Percentiles rank a stretch among this genome's conserved stretches.
These are phyloP conservation scores for Leccinum aurantiacum DNA, from an alignment of 768 basidiomycete genomes.

Conservation along the genomic window DNA sequence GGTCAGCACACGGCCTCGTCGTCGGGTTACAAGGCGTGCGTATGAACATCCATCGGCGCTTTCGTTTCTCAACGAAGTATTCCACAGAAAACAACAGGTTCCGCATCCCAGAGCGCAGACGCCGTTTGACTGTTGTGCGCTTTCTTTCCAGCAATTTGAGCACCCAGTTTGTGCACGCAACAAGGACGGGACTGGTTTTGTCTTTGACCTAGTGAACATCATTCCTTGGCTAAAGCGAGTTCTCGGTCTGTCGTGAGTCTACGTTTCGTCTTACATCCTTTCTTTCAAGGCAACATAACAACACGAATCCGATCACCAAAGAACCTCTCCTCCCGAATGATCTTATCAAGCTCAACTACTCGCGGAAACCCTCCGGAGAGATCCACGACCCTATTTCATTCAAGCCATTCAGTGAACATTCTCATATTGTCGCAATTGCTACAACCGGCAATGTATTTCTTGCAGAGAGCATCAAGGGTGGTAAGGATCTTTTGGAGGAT, in stretches of 20 bases:
- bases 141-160: conserved; percentile 86
- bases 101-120: conserved; percentile 64
- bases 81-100: conserved; percentile 61
- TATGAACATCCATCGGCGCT: conserved; percentile 11
- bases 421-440: conserved; percentile 88
- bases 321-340: too few species aligned
- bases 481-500: conserved; percentile 84
- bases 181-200: conserved; percentile 72
- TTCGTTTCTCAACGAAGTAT: conserved; percentile 6
- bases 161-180: conserved; percentile 90
- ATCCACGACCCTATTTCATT: conserved; percentile 96
- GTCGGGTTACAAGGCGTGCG: conserved; percentile 67
- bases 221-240: conserved; percentile 91
- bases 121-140: conserved; percentile 89
- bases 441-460: conserved; percentile 93
- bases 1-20: conserved; percentile 85
- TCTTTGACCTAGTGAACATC: conserved; percentile 90
- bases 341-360: too few species aligned
- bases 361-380: conserved; percentile 81
- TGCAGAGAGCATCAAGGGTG: conserved; percentile 85
- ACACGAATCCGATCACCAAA: conserved; percentile 75
- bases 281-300: conserved; percentile 68
- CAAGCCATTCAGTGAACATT: conserved; percentile 96
- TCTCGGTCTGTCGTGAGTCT: conserved; percentile 2
- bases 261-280: conserved; percentile 10